Conservation (phyloP, 306 rosid species). For the Boehmeria nivea region DNA sequence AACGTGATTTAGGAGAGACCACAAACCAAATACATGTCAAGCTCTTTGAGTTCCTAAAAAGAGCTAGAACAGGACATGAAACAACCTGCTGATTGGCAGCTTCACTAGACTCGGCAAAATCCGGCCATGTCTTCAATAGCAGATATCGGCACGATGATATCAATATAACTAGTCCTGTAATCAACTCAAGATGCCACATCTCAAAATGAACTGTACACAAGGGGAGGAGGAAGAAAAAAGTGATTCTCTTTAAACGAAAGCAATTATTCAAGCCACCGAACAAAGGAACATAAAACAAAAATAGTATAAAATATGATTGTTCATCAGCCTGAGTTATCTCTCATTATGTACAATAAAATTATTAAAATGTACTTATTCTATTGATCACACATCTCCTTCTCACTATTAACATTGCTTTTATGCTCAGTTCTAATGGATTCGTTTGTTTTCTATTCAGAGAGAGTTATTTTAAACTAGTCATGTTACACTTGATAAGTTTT, state of each 20-base stretch:
- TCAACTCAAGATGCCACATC: constrained; percentile 90
- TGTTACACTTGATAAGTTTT: too few species aligned
- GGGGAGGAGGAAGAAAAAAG: too few species aligned
- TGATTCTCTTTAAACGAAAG: constrained; percentile 9
- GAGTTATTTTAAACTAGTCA: too few species aligned
- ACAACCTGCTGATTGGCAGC: constrained; percentile 83
- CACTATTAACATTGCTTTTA: not conserved
- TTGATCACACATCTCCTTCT: too few species aligned
- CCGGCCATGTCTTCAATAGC: constrained; percentile 69
- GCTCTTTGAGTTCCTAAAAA: not conserved
- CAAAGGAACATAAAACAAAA: not conserved
- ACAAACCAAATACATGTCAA: not conserved
- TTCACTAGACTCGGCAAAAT: constrained; percentile 85
- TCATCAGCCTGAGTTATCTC: not conserved
- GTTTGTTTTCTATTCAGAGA: too few species aligned
- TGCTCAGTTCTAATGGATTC: not conserved
- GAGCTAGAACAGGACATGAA: constrained; percentile 17
- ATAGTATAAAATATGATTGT: too few species aligned
- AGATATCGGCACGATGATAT: constrained; percentile 69
- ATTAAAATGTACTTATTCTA: too few species aligned
- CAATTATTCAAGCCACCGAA: not conserved
- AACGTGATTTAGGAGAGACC: not conserved
- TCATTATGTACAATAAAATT: too few species aligned
- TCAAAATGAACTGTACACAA: constrained; percentile 71
- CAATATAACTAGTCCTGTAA: constrained; percentile 57